Conservation (phyloP, 768 basidiomycete genomes). For the Amanita pseudoporphyria region DNA sequence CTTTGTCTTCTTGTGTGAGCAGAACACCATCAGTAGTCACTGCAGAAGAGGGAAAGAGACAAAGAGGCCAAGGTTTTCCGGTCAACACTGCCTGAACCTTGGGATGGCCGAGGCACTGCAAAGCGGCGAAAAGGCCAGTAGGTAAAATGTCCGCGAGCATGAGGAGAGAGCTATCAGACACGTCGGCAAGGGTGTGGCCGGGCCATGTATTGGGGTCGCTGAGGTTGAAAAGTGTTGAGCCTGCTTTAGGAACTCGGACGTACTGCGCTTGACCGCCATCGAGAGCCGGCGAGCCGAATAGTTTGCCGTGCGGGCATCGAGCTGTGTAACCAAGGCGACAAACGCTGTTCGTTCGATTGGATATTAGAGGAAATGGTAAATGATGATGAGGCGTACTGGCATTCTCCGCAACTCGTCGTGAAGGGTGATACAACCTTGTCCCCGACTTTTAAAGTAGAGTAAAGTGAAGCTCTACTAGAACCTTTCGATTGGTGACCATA, state of each 20-base stretch:
- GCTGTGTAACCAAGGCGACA: constrained; percentile 69
- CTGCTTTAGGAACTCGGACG: constrained; percentile 69
- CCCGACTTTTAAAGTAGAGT: constrained; percentile 54
- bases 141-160: constrained; percentile 74
- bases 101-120: constrained; percentile 64
- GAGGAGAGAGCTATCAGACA: constrained; percentile 54
- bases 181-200: constrained; percentile 23
- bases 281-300: constrained; percentile 59
- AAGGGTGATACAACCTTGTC: constrained; percentile 78
- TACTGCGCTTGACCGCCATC: constrained; percentile 77
- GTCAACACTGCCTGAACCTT: constrained; percentile 55
- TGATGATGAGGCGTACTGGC: constrained; percentile 35
- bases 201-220: constrained; percentile 38
- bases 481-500: constrained; percentile 34
- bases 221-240: constrained; percentile 66
- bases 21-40: constrained; percentile 15
- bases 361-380: not conserved
- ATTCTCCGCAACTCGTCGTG: constrained; percentile 77
- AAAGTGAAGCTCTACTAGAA: constrained; percentile 54
- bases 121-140: constrained; percentile 68
- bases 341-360: constrained; percentile 29
- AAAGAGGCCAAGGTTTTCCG: constrained; percentile 49
- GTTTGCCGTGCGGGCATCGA: constrained; percentile 47
- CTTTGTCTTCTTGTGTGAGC: constrained; percentile 36
- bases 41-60: constrained; percentile 20